Base-by-base conservation (phyloP, 495 filamentous ascomycete species). In the Immersiella caudata region DNA sequence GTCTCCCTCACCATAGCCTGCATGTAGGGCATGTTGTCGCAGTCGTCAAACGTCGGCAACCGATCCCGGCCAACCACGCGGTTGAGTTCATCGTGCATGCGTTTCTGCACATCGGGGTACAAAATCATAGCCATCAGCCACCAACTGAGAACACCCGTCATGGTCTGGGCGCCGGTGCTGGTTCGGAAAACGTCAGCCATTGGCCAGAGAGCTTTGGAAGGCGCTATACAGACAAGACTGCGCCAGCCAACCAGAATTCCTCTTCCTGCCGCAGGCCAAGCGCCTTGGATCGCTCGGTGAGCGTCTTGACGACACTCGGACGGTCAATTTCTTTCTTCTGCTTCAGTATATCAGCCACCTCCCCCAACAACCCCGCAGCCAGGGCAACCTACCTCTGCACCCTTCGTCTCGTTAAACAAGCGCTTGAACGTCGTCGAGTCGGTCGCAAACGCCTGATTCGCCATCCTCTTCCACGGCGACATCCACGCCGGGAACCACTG, bases 121-220 rank as follows among this genome's bases (percentile, higher is more conserved):
- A 59, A 18, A 18, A 59, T 29, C 56, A 59, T 59, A 3, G 56
- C 56, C 56, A 58, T 58, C 21, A 58, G 56, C 25, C 56, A 59
- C 56, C 56, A 59, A n/a, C 56, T 59, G 26, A 59, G 29, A 26
- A 59, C 56, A 9, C 29, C 56, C 2, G 29, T 59, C 25, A 35
- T 59, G 56, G 56, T 59, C 56, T 59, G 56, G 6, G 56, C 25
- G 12, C 56, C 56, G 3, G 56, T 59, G 25, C 56, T 59, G 56
- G 14, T 12, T 6, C 24, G 5, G 40, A 46, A 14, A 14, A 12
- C 40, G 40, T 46, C 16, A 46, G 40, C 14, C 40, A 46, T 46
- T 46, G 40, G 40, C 6, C 40, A 12, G 40, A 2, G 40, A 46
- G 5, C 2, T 46, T 46, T 12, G 5, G 40, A 46, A 46, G 55